Conservation (phyloP, 2,329 filamentous ascomycete species). For the Thelonectria rubi region DNA sequence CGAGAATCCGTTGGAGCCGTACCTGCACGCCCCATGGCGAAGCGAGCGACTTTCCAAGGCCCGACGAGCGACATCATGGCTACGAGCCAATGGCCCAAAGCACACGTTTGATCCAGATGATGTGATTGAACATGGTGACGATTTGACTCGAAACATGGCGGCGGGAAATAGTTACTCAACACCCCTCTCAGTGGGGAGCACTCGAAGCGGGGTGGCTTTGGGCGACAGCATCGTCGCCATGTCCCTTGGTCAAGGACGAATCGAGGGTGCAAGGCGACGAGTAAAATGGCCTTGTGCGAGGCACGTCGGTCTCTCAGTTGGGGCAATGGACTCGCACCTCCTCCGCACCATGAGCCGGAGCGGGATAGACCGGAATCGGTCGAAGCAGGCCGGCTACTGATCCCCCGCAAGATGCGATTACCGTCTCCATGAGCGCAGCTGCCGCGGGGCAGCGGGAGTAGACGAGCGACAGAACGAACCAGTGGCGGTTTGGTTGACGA, state of each 20-base stretch:
- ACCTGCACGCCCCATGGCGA: conserved; percentile 32
- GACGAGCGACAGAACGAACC: conserved; percentile 32
- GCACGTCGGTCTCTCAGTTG: conserved; percentile 37
- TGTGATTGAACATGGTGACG: conserved; percentile 40
- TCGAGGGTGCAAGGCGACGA: conserved; percentile 33
- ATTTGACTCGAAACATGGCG: conserved; percentile 39
- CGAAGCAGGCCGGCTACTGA: conserved; percentile 31
- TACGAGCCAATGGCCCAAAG: conserved; percentile 36
- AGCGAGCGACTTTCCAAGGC: conserved; percentile 30
- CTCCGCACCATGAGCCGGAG: conserved; percentile 31
- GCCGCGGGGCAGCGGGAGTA: conserved; percentile 40
- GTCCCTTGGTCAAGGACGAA: conserved; percentile 29
- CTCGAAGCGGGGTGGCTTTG: conserved; percentile 36
- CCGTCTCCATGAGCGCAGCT: conserved; percentile 35
- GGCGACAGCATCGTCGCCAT: conserved; percentile 35
- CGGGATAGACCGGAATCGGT: conserved; percentile 43
- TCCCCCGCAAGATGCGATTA: conserved; percentile 39
- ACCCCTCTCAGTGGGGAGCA: conserved; percentile 34
- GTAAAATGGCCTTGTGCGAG: conserved; percentile 31
- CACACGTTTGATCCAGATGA: conserved; percentile 40
- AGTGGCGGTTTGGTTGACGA: conserved; percentile 30
- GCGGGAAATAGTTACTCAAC: conserved; percentile 33
- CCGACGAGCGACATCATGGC: conserved; percentile 27
- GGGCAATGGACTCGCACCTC: conserved; percentile 36
- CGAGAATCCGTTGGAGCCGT: conserved; percentile 30